Evolutionary conservation across 192 early-diverging fungal genomes (phyloP), one percentile per base, ranked within the genome.

Genomic region (Rhizophagus prolifer): DNA sequence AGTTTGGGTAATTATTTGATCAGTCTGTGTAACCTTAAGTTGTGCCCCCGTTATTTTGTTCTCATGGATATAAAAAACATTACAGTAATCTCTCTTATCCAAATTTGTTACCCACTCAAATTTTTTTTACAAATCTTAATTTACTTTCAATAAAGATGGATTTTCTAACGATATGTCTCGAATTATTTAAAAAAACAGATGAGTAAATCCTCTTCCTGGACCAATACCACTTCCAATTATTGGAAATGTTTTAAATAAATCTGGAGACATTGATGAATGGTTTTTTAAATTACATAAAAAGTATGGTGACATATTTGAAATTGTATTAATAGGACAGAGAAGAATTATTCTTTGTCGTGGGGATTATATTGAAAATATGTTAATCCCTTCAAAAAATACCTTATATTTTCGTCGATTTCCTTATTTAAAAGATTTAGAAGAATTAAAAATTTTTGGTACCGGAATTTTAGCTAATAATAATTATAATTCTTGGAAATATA

Each of bases 151-250:
- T 44, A 12, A 44, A 44, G 41, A 44, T 44, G 41, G 0, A 9
- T 44, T 44, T 12, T 44, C 10, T 44, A 44, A 44, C 10, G 47
- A 54, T 1, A 0, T 54, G 1, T 54, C 7, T 54, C 16, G 50
- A 54, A 54, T 54, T 6, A 54, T 54, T 54, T 6, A 54, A 54
- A 54, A 54, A 19, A 21, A 21, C 50, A 1, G 50, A 54, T 6
- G 38, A 12, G 2, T 75, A 46, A 75, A 75, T 46, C 59, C 73
- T 10, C 47, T 75, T 61, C 58, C 73, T 26, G 73, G 73, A 38
- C 73, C 73, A 75, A 64, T 64, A 8, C 60, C 73, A 64, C 62
- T 75, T 46, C 73, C 73, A 44, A 64, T 75, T 38, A 47, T 75
- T 8, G 73, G 73, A 26, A 75, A 31, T 64, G 8, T 65, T 50